Conservation (phyloP, 768 basidiomycete species). For the Lenzites betulinus region DNA sequence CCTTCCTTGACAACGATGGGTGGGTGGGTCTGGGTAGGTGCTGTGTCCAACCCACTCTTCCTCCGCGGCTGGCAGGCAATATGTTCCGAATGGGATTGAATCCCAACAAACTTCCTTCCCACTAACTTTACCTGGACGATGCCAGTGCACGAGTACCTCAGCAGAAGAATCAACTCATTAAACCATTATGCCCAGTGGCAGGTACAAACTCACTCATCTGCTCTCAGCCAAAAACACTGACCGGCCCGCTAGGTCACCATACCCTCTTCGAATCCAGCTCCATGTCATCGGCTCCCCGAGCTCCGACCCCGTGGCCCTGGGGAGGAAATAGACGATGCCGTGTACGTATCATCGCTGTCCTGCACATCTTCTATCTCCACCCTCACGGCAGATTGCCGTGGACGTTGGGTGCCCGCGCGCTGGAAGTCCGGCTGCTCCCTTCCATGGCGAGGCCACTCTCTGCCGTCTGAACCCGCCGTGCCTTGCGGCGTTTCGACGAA, state of each 20-base stretch:
- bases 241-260: background rate
- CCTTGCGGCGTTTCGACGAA: background rate
- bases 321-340: background rate
- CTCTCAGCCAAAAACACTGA: too few relatives aligned
- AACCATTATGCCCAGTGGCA: too few relatives aligned
- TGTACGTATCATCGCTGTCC: conserved; percentile 6
- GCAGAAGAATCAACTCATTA: too few relatives aligned
- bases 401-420: background rate
- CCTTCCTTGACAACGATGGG: too few relatives aligned
- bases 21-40: too few relatives aligned
- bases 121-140: too few relatives aligned
- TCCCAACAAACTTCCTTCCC: too few relatives aligned
- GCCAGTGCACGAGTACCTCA: too few relatives aligned
- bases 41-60: too few relatives aligned
- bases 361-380: conserved; percentile 1
- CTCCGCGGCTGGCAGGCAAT: too few relatives aligned
- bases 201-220: too few relatives aligned
- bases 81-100: too few relatives aligned
- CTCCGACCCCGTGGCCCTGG: conserved; percentile 9
- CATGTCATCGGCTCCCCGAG: conserved; percentile 16
- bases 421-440: background rate
- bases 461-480: background rate
- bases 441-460: background rate
- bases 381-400: background rate
- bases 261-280: background rate